Base-by-base conservation (phyloP, 768 basidiomycete genomes). In the Russula compacta region DNA sequence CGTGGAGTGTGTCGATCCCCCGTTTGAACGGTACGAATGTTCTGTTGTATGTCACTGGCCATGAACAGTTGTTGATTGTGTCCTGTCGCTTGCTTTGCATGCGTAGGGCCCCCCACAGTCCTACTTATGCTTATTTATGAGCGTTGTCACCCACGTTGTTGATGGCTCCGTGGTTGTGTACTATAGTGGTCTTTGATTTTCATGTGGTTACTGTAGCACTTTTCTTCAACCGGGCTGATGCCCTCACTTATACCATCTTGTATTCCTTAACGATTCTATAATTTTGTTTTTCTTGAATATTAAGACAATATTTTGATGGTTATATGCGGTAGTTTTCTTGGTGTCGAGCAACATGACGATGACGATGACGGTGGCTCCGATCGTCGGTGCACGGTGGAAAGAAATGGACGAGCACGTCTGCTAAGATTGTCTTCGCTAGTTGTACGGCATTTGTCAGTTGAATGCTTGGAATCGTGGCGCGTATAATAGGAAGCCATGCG, bases 1-100 rank as follows among this genome's bases (percentile, higher is more conserved):
- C 35, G 85, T 89, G 1, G 73, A 79, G 32, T 85, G 83, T 65
- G 79, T 80, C 10, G 86, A 88, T 61, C 79, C 83, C 19, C 68
- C 78, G 49, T 80, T 76, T 69, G 84, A 75, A 59, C 69, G 76
- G 71, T 78, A 63, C 64, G 71, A 53, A 53, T 56, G 43, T 64
- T 63, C 66, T 62, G 50, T 63, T 63, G 55, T 63, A 42, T 64
- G 56, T 57, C 60, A 64, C n/a, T 64, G 63, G 63, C 56, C 60
- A 19, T 64, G 60, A 64, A 42, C 17, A 17, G 56, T 51, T 53
- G 52, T 64, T 64, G 51, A 65, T 54, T 58, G 17, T 54, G 39
- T 38, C 54, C 44, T 38, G 48, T 47, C 47, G 65, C 50, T 58
- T 54, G 56, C 59, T 47, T 64, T 60, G 53, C 56, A 59, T 64